Evolutionary conservation across 371 early-diverging fungal genomes (phyloP).

Genomic region (Mucor sp.): DNA sequence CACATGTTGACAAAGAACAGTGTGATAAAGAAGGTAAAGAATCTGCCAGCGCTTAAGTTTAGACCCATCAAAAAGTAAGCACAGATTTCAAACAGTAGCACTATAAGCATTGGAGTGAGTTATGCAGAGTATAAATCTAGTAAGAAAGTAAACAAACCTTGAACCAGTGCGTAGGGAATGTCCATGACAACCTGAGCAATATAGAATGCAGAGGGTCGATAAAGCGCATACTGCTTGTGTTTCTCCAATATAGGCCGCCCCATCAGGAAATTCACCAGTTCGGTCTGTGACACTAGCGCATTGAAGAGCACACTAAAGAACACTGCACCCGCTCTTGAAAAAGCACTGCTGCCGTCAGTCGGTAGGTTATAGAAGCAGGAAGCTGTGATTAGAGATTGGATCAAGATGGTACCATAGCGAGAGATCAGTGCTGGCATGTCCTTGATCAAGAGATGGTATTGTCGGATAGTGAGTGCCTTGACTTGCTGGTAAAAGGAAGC

Average conservation of each 20-base stretch:
- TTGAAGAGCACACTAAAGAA: constrained; percentile 65
- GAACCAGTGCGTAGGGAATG: constrained; percentile 31
- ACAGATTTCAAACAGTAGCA: constrained; percentile 53
- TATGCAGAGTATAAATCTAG: not conserved
- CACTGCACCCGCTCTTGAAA: constrained; percentile 73
- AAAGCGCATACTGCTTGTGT: constrained; percentile 68
- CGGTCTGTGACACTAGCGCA: constrained; percentile 53
- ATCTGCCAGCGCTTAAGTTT: constrained; percentile 47
- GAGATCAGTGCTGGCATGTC: constrained; percentile 54
- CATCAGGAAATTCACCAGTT: constrained; percentile 51
- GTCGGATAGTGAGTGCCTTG: constrained; percentile 60
- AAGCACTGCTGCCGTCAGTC: constrained; percentile 47
- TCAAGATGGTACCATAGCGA: constrained; percentile 57
- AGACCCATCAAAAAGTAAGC: constrained; percentile 66
- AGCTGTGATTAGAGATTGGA: constrained; percentile 72
- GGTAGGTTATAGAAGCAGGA: constrained; percentile 67
- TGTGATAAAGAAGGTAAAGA: constrained; percentile 53
- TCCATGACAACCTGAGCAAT: constrained; percentile 58
- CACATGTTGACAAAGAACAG: constrained; percentile 50
- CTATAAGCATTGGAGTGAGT: constrained; percentile 6
- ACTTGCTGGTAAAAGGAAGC: constrained; percentile 67
- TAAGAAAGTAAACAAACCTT: constrained; percentile 12
- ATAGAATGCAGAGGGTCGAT: constrained; percentile 64
- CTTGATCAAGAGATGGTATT: constrained; percentile 57
- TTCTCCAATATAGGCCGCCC: constrained; percentile 68